Evolutionary conservation across 768 basidiomycete species (phyloP), one percentile per base, ranked within the genome.

Genomic region (Boletus rubropictus): DNA sequence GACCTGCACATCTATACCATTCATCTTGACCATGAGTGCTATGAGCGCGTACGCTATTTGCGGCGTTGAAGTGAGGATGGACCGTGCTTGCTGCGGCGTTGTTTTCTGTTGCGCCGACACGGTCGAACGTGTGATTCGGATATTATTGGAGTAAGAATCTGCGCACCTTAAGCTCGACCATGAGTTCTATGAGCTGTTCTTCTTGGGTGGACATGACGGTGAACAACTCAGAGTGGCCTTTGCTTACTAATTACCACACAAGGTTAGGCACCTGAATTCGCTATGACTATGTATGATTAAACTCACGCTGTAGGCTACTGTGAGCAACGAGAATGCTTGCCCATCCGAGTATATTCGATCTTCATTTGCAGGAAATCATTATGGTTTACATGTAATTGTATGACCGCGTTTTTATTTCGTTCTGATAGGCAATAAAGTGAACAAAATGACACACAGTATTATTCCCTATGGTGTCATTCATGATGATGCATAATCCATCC

Each of bases 11-110:
- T 87, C 80, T 31, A 89, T 73, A 0, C 83, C 84, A 46, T 83
- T 81, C 68, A 89, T 79, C 46, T 78, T 79, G 18, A 87, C 85
- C 85, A 89, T 86, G 31, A 88, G 76, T 0, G 76, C 75, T 48
- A 89, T 84, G 0, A 89, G 69, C 2, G 83, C 84, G 63, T 86
- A 88, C 0, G 86, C 80, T 46, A 89, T 86, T 43, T 81, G 80
- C 0, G 86, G 86, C 51, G 86, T 84, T 14, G 74, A 72, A 53
- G 84, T 83, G 35, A 89, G 71, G 56, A 89, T 85, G 27, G 73
- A 70, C 17, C 77, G 73, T 2, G 85, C 86, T 24, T 84, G 80
- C 21, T 76, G 76, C 25, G 85, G 82, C 0, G 84, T 82, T 1
- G 86, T 84, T 79, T 84, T 84, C 85, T 89, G 57, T 33, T n/a